Percentiles rank a stretch among this genome's conserved stretches.
phyloP scores from a whole-genome alignment of 441 rosid species.

The Theobroma grandiflorum region DNA sequence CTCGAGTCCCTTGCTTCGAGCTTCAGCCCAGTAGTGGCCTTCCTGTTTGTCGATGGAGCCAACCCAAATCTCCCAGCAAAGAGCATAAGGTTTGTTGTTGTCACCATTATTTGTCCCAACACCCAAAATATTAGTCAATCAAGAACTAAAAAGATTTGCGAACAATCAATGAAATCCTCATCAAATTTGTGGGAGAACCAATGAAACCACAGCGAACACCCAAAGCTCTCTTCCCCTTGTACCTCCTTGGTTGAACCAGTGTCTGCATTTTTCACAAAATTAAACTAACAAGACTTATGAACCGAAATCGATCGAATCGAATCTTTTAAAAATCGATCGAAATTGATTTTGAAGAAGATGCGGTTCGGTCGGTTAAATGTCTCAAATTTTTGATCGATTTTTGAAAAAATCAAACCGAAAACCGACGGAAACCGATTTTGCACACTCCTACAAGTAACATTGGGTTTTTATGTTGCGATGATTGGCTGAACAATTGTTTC shows the following conservation, averaged over 20 bases:
- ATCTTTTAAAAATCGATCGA: no score
- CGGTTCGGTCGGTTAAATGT: no score
- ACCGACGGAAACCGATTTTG: no score
- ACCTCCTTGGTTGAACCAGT: conserved; percentile 59
- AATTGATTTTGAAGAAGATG: no score
- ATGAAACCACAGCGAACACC: conserved; percentile 83
- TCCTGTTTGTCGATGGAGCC: conserved; percentile 96
- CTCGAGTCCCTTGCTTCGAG: conserved; percentile 84
- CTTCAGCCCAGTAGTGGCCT: conserved; percentile 89
- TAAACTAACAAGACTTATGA: not conserved
- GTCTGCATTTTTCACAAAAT: conserved; percentile 47
- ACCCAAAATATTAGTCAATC: not conserved
- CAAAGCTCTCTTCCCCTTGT: conserved; percentile 74
- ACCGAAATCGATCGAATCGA: no score
- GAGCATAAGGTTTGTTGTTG: conserved; percentile 79
- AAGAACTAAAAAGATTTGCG: not conserved
- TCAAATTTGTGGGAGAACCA: conserved; percentile 92
- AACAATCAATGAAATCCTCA: conserved; percentile 26
- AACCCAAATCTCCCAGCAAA: conserved; percentile 95
- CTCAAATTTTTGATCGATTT: no score
- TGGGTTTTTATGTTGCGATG: not conserved
- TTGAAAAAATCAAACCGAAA: no score
- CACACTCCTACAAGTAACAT: no score
- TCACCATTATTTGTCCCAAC: conserved; percentile 80
- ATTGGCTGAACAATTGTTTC: conserved; percentile 10